These are phyloP conservation scores for Phylloboletellus chloephorus DNA, from an alignment of 1,284 basidiomycete genomes.

Conservation along the genomic window DNA sequence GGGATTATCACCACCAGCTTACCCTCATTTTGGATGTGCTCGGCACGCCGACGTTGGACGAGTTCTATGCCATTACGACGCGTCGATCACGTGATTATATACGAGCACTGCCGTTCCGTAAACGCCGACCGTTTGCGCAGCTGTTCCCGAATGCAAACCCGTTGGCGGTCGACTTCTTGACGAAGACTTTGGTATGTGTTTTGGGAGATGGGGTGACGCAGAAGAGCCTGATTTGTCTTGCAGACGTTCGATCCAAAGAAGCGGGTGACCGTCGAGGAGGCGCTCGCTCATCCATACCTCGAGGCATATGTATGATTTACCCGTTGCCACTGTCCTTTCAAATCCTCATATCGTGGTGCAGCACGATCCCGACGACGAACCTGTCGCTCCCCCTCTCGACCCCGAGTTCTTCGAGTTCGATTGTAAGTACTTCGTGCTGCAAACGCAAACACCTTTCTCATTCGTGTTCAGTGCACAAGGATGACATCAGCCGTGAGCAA, in stretches of 20 bases:
- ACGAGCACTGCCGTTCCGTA: constrained; percentile 82
- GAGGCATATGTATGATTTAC: constrained; percentile 73
- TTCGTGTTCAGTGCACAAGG: constrained; percentile 69
- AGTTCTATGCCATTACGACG: constrained; percentile 88
- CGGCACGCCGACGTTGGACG: constrained; percentile 88
- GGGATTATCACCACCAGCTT: constrained; percentile 95
- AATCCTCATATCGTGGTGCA: constrained; percentile 27
- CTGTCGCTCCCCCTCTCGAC: constrained; percentile 83
- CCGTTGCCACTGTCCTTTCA: neutral
- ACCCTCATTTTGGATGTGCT: constrained; percentile 87
- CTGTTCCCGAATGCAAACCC: constrained; percentile 86
- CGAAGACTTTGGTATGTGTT: constrained; percentile 77
- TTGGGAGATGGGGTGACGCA: neutral
- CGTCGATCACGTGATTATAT: constrained; percentile 86
- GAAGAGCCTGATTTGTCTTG: constrained; percentile 7
- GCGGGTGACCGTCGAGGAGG: constrained; percentile 86
- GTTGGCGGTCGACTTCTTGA: constrained; percentile 85
- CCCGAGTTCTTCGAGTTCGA: constrained; percentile 95
- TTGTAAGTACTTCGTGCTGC: constrained; percentile 27
- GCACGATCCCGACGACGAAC: constrained; percentile 93
- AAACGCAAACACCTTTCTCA: neutral
- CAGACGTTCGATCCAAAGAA: constrained; percentile 91
- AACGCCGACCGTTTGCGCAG: constrained; percentile 69
- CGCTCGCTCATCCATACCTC: constrained; percentile 87
- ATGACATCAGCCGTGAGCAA: constrained; percentile 84